phyloP scores from a whole-genome alignment of 1,139 yeast species.

The Geotrichum restrictum region DNA sequence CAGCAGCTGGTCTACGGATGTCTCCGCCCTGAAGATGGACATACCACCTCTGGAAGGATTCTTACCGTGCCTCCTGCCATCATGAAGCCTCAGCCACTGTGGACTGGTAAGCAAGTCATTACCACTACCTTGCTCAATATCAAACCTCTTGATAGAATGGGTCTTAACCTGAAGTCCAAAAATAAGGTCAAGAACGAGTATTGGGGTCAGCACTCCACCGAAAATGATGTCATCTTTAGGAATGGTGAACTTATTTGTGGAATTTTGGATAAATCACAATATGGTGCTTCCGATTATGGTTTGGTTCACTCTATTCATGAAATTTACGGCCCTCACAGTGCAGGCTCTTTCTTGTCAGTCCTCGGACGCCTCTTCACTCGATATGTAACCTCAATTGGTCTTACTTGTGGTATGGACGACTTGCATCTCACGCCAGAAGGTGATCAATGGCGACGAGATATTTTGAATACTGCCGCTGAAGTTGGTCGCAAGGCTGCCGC shows the following conservation, averaged over 20 bases:
- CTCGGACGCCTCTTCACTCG: constrained; percentile 92
- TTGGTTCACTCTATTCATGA: constrained; percentile 94
- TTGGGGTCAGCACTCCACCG: constrained; percentile 83
- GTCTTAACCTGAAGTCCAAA: constrained; percentile 74
- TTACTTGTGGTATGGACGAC: constrained; percentile 99
- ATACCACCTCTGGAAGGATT: constrained; percentile 63
- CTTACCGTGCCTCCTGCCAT: constrained; percentile 87
- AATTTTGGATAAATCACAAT: constrained; percentile 94
- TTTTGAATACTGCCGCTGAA: constrained; percentile 69
- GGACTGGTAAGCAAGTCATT: constrained; percentile 99
- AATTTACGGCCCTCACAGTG: constrained; percentile 85
- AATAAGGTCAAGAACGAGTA: constrained; percentile 92
- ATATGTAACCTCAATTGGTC: constrained; percentile 86
- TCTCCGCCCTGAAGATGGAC: constrained; percentile 98
- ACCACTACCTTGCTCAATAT: constrained; percentile 81
- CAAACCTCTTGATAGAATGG: constrained; percentile 83
- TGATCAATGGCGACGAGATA: constrained; percentile 80
- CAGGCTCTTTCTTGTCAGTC: constrained; percentile 85
- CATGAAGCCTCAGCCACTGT: constrained; percentile 77
- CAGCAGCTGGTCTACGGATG: constrained; percentile 93
- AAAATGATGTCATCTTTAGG: constrained; percentile 78
- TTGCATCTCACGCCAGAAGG: constrained; percentile 88
- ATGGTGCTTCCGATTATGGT: constrained; percentile 97
- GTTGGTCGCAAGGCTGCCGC: constrained; percentile 89
- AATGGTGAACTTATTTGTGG: constrained; percentile 89